Conservation (phyloP, 805 yeast genomes). For the Teunomyces tritomae region DNA sequence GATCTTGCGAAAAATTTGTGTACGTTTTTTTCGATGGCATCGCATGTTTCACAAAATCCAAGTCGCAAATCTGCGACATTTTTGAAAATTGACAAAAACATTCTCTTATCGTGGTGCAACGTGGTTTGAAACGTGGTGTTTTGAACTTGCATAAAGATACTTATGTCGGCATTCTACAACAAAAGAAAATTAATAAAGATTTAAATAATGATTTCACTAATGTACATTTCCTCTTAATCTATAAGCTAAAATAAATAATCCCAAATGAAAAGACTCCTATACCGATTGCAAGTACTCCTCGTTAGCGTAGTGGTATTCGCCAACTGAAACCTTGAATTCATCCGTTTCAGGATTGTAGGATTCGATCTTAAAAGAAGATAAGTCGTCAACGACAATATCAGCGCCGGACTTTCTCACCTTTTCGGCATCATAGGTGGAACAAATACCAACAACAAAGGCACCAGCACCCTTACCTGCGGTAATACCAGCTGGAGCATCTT, state of each 20-base stretch:
- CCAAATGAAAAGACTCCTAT: constrained; percentile 26
- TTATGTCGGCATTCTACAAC: no score
- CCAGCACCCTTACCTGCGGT: constrained; percentile 82
- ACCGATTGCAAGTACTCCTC: constrained; percentile 32
- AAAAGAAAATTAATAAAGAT: no score
- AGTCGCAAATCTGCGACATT: neutral
- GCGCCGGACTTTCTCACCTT: constrained; percentile 75
- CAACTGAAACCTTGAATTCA: constrained; percentile 39
- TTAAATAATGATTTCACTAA: neutral
- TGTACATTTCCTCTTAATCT: constrained; percentile 8
- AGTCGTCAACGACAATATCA: constrained; percentile 74
- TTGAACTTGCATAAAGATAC: no score
- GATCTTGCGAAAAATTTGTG: constrained; percentile 1
- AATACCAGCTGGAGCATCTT: constrained; percentile 89
- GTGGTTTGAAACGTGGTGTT: neutral
- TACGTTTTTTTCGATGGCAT: constrained; percentile 4
- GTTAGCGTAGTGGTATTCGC: constrained; percentile 42
- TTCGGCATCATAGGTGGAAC: constrained; percentile 72
- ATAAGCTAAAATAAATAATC: constrained; percentile 7
- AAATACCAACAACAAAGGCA: constrained; percentile 78
- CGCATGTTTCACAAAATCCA: neutral
- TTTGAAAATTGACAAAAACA: neutral
- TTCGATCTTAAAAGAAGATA: constrained; percentile 58
- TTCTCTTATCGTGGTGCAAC: neutral
- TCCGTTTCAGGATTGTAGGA: constrained; percentile 42